A percentile compares a stretch with the other conserved stretches of the same genome.
phyloP scores from a whole-genome alignment of 257 asterid species.

The Orobanche coerulescens region DNA sequence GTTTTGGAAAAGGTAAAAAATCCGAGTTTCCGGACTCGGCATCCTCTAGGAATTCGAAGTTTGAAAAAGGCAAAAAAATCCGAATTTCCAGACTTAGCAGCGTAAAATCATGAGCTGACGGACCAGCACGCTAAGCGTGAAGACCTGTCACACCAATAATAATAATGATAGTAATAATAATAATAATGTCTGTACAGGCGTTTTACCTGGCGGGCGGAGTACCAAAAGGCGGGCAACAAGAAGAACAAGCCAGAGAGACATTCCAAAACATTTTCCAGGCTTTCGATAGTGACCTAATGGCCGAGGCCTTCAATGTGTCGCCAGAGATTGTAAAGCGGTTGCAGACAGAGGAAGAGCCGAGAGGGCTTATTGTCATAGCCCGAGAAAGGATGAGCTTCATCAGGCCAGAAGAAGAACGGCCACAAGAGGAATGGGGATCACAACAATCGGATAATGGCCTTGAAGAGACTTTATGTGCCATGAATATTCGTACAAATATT shows the following conservation, averaged over 20 bases:
- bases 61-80: too few relatives aligned
- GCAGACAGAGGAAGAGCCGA: slow-evolving; percentile 32
- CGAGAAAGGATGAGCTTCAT: slow-evolving; percentile 34
- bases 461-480: slow-evolving; percentile 46
- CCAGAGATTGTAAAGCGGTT: slow-evolving; percentile 30
- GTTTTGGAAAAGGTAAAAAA: too few relatives aligned
- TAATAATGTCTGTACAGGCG: slow-evolving; percentile 18
- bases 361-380: slow-evolving; percentile 50
- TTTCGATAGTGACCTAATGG: slow-evolving; percentile 39
- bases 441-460: slow-evolving; percentile 27
- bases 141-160: too few relatives aligned
- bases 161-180: not conserved
- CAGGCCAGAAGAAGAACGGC: slow-evolving; percentile 38
- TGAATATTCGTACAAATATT: slow-evolving; percentile 40
- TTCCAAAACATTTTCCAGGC: slow-evolving; percentile 44
- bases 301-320: slow-evolving; percentile 51
- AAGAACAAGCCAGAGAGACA: not conserved
- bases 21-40: too few relatives aligned
- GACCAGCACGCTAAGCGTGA: too few relatives aligned
- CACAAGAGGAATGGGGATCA: not conserved
- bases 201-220: slow-evolving; percentile 62
- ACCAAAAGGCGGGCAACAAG: slow-evolving; percentile 22
- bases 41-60: too few relatives aligned
- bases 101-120: too few relatives aligned
- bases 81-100: too few relatives aligned